phyloP scores from a whole-genome alignment of 441 rosid species.

The Croton setiger region DNA sequence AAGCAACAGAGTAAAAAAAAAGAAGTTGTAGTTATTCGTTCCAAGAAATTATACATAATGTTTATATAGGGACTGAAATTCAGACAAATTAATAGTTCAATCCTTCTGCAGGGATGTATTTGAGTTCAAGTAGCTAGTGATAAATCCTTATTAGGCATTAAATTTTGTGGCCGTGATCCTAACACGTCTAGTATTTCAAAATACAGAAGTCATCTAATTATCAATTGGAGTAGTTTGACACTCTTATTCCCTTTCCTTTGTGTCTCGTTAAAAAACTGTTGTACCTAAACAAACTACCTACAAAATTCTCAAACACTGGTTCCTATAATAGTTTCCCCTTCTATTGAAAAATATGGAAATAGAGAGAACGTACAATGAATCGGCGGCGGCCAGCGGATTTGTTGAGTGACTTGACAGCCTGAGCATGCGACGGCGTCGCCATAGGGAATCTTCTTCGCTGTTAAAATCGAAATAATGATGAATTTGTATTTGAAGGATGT shows the following conservation, averaged over 20 bases:
- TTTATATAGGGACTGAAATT: neutral
- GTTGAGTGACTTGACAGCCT: constrained; percentile 91
- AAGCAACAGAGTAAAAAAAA: neutral
- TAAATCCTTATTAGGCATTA: neutral
- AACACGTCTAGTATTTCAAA: neutral
- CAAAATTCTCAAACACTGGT: neutral
- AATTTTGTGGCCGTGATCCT: neutral
- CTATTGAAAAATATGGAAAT: neutral
- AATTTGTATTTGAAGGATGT: too few relatives aligned
- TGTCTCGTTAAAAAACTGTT: too few relatives aligned
- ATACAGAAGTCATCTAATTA: too few relatives aligned
- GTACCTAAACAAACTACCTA: neutral
- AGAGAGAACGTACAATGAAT: constrained; percentile 50
- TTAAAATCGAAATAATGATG: too few relatives aligned
- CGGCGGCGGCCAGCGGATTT: constrained; percentile 66
- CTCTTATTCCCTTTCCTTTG: too few relatives aligned
- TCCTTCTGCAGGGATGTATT: neutral
- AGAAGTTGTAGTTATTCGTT: neutral
- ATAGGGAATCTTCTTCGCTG: neutral
- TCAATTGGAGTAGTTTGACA: too few relatives aligned
- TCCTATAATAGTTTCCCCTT: too few relatives aligned
- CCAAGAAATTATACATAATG: neutral
- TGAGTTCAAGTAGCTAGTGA: neutral
- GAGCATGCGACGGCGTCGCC: constrained; percentile 47
- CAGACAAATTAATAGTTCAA: neutral